Conservation (phyloP, 345 rosid species). For the Eucalyptus globulus region DNA sequence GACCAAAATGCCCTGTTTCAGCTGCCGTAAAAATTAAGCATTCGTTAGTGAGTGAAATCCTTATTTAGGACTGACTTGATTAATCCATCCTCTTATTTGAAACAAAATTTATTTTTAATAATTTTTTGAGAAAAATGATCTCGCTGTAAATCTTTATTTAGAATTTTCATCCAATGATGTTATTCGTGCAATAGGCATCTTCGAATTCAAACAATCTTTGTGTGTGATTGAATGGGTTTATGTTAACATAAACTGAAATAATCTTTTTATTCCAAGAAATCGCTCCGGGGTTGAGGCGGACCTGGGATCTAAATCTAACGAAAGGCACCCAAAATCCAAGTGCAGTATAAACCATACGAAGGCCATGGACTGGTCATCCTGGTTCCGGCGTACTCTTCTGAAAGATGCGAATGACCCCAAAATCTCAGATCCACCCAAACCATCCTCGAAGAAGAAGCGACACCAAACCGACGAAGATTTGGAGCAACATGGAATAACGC, state of each 20-base stretch:
- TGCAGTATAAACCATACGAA: neutral
- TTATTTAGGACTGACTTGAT: neutral
- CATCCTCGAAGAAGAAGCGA: neutral
- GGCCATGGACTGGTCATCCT: conserved; percentile 39
- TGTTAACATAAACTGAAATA: neutral
- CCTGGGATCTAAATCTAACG: neutral
- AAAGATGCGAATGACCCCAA: conserved; percentile 4
- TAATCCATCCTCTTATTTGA: too few relatives aligned
- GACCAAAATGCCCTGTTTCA: neutral
- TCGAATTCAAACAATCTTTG: neutral
- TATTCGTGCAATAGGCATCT: neutral
- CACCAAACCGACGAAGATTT: conserved; percentile 18
- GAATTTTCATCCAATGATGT: too few relatives aligned
- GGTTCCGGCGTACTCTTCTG: conserved; percentile 45
- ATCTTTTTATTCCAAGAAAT: neutral
- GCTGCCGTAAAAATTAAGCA: too few relatives aligned
- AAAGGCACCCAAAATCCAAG: neutral
- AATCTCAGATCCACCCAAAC: neutral
- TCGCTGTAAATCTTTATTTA: too few relatives aligned
- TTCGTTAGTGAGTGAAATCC: neutral
- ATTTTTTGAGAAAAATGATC: too few relatives aligned
- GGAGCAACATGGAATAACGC: conserved; percentile 40
- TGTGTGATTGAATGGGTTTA: neutral
- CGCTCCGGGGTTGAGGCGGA: neutral
- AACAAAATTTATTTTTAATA: too few relatives aligned